phyloP scores from a whole-genome alignment of 805 yeast genomes.

The Limtongozyma cylindracea region DNA sequence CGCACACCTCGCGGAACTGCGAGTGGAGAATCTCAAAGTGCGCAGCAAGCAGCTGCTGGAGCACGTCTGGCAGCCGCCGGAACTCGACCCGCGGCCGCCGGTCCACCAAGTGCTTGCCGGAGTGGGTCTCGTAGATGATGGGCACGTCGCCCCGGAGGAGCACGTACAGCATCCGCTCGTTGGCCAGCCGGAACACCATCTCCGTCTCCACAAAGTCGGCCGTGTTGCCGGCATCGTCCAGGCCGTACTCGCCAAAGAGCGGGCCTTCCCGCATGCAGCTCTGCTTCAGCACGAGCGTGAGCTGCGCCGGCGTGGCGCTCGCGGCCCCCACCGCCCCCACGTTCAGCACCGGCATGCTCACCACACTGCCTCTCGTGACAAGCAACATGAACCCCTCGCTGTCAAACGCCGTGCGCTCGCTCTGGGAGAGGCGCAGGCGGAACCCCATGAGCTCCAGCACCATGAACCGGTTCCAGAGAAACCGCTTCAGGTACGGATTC shows the following conservation, averaged over 20 bases:
- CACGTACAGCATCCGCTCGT: too few relatives aligned
- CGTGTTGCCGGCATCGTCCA: conserved; percentile 28
- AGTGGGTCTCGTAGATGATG: conserved; percentile 20
- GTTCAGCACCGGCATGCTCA: too few relatives aligned
- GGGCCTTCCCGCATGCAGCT: conserved; percentile 20
- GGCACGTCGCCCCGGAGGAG: conserved; percentile 29
- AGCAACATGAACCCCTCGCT: conserved; percentile 18
- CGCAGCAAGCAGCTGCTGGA: conserved; percentile 21
- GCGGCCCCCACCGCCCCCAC: conserved; percentile 22
- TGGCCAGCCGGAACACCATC: conserved; percentile 16
- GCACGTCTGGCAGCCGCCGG: conserved; percentile 25
- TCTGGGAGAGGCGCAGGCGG: conserved; percentile 13
- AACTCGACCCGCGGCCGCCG: conserved; percentile 12
- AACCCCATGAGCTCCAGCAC: conserved; percentile 18
- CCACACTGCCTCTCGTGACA: conserved; percentile 23
- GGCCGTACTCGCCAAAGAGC: conserved; percentile 28
- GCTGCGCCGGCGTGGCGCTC: conserved; percentile 10
- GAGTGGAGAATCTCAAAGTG: conserved; percentile 20
- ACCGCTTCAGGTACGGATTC: conserved; percentile 17
- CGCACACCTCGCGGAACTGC: conserved; percentile 23
- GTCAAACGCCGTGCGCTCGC: conserved; percentile 17
- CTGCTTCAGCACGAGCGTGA: conserved; percentile 26
- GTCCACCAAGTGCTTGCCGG: conserved; percentile 9
- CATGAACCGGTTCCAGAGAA: conserved; percentile 26
- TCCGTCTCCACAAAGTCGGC: conserved; percentile 28